These are phyloP conservation scores for Skeletonema potamos DNA, from an alignment of 108 stramenopile species.

Conservation along the genomic window DNA sequence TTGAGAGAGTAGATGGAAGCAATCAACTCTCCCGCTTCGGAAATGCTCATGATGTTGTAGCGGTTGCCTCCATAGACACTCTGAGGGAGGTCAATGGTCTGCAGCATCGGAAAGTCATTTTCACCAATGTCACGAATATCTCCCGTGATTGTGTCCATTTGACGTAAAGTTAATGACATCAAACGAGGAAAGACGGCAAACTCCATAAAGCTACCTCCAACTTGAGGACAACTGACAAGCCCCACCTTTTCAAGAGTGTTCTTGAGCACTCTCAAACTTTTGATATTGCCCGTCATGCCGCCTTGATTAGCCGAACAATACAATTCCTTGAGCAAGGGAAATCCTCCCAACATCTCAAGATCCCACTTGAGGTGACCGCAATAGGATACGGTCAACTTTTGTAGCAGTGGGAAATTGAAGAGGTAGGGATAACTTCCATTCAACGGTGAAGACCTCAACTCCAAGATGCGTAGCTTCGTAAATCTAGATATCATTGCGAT, in stretches of 20 bases:
- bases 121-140: not conserved
- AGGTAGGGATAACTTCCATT: slow-evolving; percentile 9
- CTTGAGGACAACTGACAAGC: not conserved
- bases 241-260: slow-evolving; percentile 2
- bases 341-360: slow-evolving; percentile 7
- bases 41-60: not conserved
- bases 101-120: not conserved
- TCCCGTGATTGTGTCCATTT: not conserved
- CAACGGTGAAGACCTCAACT: not conserved
- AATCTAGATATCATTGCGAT: not conserved
- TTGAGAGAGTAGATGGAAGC: not conserved
- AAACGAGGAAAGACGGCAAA: slow-evolving; percentile 1
- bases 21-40: not conserved
- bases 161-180: not conserved
- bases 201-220: slow-evolving; percentile 1
- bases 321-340: slow-evolving; percentile 2
- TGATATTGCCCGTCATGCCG: not conserved
- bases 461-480: not conserved
- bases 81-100: not conserved
- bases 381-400: not conserved
- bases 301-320: not conserved
- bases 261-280: slow-evolving; percentile 13
- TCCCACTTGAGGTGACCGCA: not conserved
- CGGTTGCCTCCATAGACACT: not conserved
- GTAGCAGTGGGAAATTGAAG: slow-evolving; percentile 8